These are phyloP conservation scores for Exutisphaerella laricina DNA, from an alignment of 2,329 filamentous ascomycete genomes.

Conservation along the genomic window DNA sequence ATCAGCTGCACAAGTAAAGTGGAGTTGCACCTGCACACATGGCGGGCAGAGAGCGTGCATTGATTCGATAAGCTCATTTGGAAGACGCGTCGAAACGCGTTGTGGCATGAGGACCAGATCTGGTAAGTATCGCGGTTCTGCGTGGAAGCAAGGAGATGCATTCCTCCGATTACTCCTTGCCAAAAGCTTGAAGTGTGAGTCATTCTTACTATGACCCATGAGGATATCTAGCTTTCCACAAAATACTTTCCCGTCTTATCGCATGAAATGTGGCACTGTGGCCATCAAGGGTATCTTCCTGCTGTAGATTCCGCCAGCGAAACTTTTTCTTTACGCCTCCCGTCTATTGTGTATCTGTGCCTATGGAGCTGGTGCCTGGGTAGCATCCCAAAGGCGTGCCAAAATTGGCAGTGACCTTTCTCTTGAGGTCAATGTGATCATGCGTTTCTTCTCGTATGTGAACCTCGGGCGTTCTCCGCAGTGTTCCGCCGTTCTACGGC, in stretches of 20 bases:
- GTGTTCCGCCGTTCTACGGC: constrained; percentile 2
- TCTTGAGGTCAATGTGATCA: not conserved
- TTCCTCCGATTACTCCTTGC: no score
- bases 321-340: not conserved
- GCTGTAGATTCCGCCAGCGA: not conserved
- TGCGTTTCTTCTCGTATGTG: not conserved
- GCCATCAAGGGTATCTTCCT: constrained; percentile 11
- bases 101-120: constrained; percentile 4
- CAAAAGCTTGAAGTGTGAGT: no score
- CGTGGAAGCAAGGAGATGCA: no score
- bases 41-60: constrained; percentile 3
- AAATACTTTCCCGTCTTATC: constrained; percentile 1
- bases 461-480: not conserved
- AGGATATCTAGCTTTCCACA: not conserved
- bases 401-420: not conserved
- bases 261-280: constrained; percentile 4
- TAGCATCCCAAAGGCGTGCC: not conserved
- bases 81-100: no score
- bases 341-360: not conserved
- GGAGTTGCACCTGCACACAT: constrained; percentile 5
- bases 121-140: no score
- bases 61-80: no score
- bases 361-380: not conserved
- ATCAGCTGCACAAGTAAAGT: constrained; percentile 1
- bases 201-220: no score